A percentile compares a stretch with the other conserved stretches of the same genome.
These are phyloP conservation scores for Amesomyces nigricolor DNA, from an alignment of 2,329 filamentous ascomycete genomes.

Conservation along the genomic window DNA sequence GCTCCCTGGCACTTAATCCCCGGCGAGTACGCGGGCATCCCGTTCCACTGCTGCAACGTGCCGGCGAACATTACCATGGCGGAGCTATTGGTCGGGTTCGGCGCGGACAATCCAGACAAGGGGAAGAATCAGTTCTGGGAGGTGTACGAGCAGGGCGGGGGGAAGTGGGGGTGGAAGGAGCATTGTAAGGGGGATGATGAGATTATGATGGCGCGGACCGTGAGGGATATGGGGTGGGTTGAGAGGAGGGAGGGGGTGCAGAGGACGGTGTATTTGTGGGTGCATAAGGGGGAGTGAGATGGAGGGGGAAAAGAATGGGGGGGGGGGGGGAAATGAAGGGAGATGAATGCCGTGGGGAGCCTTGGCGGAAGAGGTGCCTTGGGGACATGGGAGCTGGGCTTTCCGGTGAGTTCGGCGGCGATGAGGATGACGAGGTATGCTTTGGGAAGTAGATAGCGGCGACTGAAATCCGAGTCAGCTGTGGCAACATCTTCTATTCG, in stretches of 20 bases:
- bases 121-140: slow-evolving; percentile 55
- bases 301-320: neutral
- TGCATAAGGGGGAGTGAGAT: slow-evolving; percentile 47
- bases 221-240: slow-evolving; percentile 57
- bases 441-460: neutral
- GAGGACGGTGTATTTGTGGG: slow-evolving; percentile 55
- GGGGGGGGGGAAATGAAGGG: no score
- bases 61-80: slow-evolving; percentile 48
- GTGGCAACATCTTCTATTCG: no score
- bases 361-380: no score
- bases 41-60: slow-evolving; percentile 47
- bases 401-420: no score
- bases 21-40: slow-evolving; percentile 34
- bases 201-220: slow-evolving; percentile 43
- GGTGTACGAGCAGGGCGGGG: slow-evolving; percentile 49
- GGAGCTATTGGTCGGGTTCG: slow-evolving; percentile 54
- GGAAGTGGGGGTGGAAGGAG: slow-evolving; percentile 54
- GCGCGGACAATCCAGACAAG: slow-evolving; percentile 44
- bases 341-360: no score
- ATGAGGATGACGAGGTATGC: no score
- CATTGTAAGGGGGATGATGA: slow-evolving; percentile 45
- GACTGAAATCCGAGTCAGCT: no score
- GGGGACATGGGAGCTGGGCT: no score
- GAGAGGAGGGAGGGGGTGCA: slow-evolving; percentile 36
- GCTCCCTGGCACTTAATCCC: slow-evolving; percentile 49